Evolutionary conservation across 2,329 filamentous ascomycete species (phyloP).

Genomic region (Curvularia verruculosa): DNA sequence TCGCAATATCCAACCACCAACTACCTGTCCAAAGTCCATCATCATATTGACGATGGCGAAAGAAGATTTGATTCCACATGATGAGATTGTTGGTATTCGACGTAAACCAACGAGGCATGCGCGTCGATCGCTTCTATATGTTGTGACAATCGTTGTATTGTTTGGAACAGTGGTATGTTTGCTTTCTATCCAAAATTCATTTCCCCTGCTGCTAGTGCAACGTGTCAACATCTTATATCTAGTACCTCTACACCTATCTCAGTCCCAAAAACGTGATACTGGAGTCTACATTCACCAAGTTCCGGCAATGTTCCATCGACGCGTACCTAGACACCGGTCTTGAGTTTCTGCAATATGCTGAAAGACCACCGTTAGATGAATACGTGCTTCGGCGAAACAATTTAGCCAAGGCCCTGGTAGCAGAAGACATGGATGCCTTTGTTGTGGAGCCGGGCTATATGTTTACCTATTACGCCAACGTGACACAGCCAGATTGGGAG

Average conservation of each 20-base stretch:
- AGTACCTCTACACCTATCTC: neutral
- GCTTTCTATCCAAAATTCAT: neutral
- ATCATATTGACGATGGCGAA: neutral
- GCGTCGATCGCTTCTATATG: neutral
- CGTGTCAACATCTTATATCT: neutral
- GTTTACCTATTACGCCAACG: constrained; percentile 68
- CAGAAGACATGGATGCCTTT: constrained; percentile 62
- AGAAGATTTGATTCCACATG: neutral
- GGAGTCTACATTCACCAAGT: constrained; percentile 8
- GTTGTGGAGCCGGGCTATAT: constrained; percentile 69
- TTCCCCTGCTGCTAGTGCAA: neutral
- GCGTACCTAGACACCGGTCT: constrained; percentile 57
- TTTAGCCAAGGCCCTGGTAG: constrained; percentile 62
- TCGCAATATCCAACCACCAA: neutral
- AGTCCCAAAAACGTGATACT: neutral
- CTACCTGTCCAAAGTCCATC: neutral
- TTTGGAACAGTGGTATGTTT: neutral
- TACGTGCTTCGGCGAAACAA: constrained; percentile 62
- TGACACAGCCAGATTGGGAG: constrained; percentile 67
- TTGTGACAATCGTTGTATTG: neutral
- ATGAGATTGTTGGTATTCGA: neutral
- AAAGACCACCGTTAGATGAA: constrained; percentile 58
- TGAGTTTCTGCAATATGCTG: constrained; percentile 61
- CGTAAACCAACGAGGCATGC: neutral
- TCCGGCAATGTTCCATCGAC: constrained; percentile 60